Conservation (phyloP, 257 asterid species). For the Petunia secreta region DNA sequence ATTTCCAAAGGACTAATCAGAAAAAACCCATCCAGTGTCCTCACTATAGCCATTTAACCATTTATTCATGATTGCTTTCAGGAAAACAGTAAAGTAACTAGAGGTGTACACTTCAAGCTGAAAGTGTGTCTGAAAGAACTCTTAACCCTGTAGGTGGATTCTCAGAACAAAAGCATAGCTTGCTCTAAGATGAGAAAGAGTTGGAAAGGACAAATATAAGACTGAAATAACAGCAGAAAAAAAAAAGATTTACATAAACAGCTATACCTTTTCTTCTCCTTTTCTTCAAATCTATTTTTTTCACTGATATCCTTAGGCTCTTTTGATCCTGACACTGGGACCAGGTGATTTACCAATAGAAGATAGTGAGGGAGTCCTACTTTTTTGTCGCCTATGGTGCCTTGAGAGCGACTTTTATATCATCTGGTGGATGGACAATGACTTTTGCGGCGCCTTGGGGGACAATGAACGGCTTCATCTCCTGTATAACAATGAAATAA, state of each 20-base stretch:
- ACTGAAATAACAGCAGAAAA: conserved; percentile 18
- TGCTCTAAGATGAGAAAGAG: not conserved
- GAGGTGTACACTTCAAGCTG: not conserved
- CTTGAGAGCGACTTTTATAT: conserved; percentile 79
- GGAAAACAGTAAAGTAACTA: conserved; percentile 1
- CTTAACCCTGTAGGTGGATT: not conserved
- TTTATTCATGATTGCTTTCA: not conserved
- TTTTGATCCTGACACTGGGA: conserved; percentile 48
- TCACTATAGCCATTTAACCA: not conserved
- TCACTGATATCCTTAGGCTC: conserved; percentile 74
- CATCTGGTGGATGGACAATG: conserved; percentile 72
- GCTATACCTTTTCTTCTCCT: conserved; percentile 88
- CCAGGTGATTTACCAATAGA: conserved; percentile 62
- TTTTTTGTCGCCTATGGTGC: conserved; percentile 60
- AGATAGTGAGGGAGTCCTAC: conserved; percentile 56
- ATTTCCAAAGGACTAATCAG: not conserved
- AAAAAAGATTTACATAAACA: conserved; percentile 19
- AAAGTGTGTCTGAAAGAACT: not conserved
- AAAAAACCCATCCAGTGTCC: not conserved
- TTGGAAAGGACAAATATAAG: conserved; percentile 19
- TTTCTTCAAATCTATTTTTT: conserved; percentile 69
- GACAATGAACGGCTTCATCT: conserved; percentile 77
- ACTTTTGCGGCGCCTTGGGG: conserved; percentile 64
- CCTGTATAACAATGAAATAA: conserved; percentile 63
- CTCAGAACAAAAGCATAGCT: not conserved